Percentiles rank a stretch among this genome's conserved stretches.
These are phyloP conservation scores for Flagelloscypha sp. DNA, from an alignment of 768 basidiomycete species.

Conservation along the genomic window DNA sequence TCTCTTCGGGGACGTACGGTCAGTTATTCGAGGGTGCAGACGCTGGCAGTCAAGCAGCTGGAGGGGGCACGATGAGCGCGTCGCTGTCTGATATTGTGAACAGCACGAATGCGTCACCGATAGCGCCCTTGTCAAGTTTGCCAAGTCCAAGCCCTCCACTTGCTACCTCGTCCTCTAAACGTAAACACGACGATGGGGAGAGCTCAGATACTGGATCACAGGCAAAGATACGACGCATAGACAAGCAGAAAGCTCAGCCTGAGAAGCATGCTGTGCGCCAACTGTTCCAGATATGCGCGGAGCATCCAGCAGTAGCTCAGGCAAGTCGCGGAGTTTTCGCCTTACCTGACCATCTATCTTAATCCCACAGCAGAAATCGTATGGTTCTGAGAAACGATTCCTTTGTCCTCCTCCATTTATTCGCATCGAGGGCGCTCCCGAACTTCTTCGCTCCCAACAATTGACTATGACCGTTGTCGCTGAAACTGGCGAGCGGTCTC, in stretches of 20 bases:
- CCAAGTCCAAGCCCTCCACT: constrained; percentile 7
- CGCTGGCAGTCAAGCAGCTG: too few species aligned
- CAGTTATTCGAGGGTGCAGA: too few species aligned
- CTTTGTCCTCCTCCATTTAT: constrained; percentile 91
- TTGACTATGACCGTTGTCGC: constrained; percentile 82
- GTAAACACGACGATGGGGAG: constrained; percentile 61
- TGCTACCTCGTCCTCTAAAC: constrained; percentile 49
- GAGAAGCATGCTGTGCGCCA: too few species aligned
- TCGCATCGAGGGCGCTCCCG: constrained; percentile 82
- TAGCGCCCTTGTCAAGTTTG: too few species aligned
- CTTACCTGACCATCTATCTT: constrained; percentile 78
- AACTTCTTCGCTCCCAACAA: constrained; percentile 75
- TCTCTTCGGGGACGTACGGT: too few species aligned
- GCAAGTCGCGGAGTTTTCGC: too few species aligned
- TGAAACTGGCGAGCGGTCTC: constrained; percentile 74
- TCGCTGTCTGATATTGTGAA: too few species aligned
- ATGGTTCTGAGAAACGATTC: constrained; percentile 92
- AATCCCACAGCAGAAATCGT: constrained; percentile 96
- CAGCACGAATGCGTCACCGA: too few species aligned
- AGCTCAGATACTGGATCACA: constrained; percentile 57
- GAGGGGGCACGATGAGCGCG: too few species aligned
- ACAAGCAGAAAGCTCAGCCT: too few species aligned
- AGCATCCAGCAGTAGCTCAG: too few species aligned
- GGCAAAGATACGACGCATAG: constrained; percentile 77
- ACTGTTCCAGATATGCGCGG: too few species aligned